A percentile compares a stretch with the other conserved stretches of the same genome.
phyloP scores from a whole-genome alignment of 108 stramenopile species.

The Discostella stelligeroides region DNA sequence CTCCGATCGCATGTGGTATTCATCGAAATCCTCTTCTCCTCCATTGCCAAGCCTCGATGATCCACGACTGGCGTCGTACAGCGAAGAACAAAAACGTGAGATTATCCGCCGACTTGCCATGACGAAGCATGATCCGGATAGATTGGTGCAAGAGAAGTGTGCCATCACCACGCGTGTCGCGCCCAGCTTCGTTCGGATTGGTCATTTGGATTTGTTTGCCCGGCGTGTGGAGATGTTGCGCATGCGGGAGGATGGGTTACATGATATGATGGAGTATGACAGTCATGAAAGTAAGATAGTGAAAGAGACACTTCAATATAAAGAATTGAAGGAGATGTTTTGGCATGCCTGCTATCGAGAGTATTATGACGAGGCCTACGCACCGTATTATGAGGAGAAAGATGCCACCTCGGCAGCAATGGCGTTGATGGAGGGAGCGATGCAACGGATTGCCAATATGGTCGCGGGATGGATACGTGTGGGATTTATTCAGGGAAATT shows the following conservation, averaged over 20 bases:
- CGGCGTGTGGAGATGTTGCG: constrained; percentile 50
- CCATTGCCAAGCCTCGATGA: constrained; percentile 66
- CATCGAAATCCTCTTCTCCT: neutral
- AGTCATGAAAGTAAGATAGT: constrained; percentile 2
- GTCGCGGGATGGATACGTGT: constrained; percentile 88
- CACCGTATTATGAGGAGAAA: constrained; percentile 52
- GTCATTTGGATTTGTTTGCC: constrained; percentile 87
- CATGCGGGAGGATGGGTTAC: neutral
- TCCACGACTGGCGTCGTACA: constrained; percentile 72
- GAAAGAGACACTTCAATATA: constrained; percentile 53
- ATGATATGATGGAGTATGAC: neutral
- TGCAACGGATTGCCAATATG: constrained; percentile 68
- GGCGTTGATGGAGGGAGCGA: constrained; percentile 56
- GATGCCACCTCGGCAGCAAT: constrained; percentile 61
- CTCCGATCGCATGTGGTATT: constrained; percentile 75
- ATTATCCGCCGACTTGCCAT: constrained; percentile 65
- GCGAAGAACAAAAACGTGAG: constrained; percentile 51
- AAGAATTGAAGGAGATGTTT: constrained; percentile 73
- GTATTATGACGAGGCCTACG: constrained; percentile 64
- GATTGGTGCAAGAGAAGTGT: constrained; percentile 75
- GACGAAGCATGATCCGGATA: constrained; percentile 77
- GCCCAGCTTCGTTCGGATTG: constrained; percentile 78
- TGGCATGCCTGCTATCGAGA: constrained; percentile 89
- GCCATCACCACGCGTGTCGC: constrained; percentile 89
- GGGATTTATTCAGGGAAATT: constrained; percentile 96